Percentiles rank a stretch among this genome's conserved stretches.
These are phyloP conservation scores for Danielia reshetovae DNA, from an alignment of 805 yeast species.

Conservation along the genomic window DNA sequence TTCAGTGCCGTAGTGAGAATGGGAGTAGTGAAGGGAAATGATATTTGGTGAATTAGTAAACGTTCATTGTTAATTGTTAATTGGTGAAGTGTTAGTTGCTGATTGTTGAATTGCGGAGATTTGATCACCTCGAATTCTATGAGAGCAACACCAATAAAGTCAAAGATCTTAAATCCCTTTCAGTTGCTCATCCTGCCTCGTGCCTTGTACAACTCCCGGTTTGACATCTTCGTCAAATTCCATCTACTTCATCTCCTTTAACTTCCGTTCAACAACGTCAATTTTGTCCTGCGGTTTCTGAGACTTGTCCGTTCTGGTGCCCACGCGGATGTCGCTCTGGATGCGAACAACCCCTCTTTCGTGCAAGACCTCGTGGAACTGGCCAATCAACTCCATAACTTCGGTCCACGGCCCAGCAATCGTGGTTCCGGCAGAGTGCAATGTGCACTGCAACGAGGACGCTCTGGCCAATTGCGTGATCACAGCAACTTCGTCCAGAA, in stretches of 20 bases:
- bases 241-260: constrained; percentile 12
- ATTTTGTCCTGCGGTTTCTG: constrained; percentile 75
- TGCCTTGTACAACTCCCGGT: no score
- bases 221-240: no score
- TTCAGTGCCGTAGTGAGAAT: no score
- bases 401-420: constrained; percentile 92
- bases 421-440: constrained; percentile 92
- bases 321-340: constrained; percentile 83
- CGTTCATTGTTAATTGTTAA: no score
- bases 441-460: constrained; percentile 59
- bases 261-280: constrained; percentile 55
- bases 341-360: constrained; percentile 66
- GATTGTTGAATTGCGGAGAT: no score
- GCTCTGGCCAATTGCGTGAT: constrained; percentile 62
- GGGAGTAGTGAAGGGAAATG: no score
- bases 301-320: constrained; percentile 73
- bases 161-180: no score
- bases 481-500: constrained; percentile 73
- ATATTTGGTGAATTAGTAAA: no score
- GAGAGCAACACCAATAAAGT: no score
- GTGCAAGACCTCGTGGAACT: constrained; percentile 70
- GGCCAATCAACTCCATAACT: constrained; percentile 75
- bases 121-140: no score
- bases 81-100: no score
- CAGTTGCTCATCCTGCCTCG: no score